Conservation (phyloP, 345 rosid species). For the Euphorbia pulcherrima region DNA sequence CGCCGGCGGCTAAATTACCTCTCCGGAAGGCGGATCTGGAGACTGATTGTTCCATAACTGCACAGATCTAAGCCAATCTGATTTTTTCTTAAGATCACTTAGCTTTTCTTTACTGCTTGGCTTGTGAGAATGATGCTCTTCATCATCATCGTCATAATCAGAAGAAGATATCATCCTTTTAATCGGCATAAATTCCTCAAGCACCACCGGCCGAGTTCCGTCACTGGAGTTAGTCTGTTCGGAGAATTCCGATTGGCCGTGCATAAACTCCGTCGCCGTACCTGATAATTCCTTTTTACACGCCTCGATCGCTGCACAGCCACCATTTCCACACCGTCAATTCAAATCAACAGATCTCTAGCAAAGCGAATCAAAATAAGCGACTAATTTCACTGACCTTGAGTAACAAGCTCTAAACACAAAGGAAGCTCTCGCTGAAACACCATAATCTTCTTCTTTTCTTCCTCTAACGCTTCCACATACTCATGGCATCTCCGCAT, state of each 20-base stretch:
- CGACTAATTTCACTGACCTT: slow-evolving; percentile 47
- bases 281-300: slow-evolving; percentile 70
- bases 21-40: slow-evolving; percentile 48
- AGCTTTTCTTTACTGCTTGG: slow-evolving; percentile 15
- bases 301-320: slow-evolving; percentile 67
- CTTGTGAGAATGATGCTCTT: slow-evolving; percentile 35
- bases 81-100: slow-evolving; percentile 52
- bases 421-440: slow-evolving; percentile 94
- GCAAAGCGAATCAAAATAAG: background rate
- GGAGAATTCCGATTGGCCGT: slow-evolving; percentile 72
- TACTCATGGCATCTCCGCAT: slow-evolving; percentile 54
- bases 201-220: slow-evolving; percentile 39
- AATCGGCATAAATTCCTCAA: slow-evolving; percentile 78
- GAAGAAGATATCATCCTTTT: slow-evolving; percentile 40
- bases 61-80: slow-evolving; percentile 98
- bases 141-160: slow-evolving; percentile 22
- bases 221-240: slow-evolving; percentile 82
- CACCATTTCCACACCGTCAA: background rate
- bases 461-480: slow-evolving; percentile 75
- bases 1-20: slow-evolving; percentile 24
- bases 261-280: slow-evolving; percentile 46
- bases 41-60: slow-evolving; percentile 84
- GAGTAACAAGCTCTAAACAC: slow-evolving; percentile 83
- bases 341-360: slow-evolving; percentile 1
- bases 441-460: slow-evolving; percentile 81